Evolutionary conservation across 345 rosid genomes (phyloP), one percentile per base, ranked within the genome.

Genomic region (Populus ilicifolia): DNA sequence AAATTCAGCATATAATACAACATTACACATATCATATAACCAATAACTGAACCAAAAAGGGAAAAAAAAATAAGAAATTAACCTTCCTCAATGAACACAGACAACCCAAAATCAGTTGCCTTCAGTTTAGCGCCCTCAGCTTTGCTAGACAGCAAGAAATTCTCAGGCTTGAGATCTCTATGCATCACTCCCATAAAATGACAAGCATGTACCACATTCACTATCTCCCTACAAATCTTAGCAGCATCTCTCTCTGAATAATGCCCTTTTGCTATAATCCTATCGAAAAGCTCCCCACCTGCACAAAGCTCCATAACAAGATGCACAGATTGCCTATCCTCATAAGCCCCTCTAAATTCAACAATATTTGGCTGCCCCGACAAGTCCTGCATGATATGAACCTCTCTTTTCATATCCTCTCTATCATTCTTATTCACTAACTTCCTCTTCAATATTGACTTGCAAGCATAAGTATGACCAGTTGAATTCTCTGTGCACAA

Each of bases 181-280:
- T 93, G 98, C 84, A 93, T 73, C 25, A 93, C 93, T 50, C 98
- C 98, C 97, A 94, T 89, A 50, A 89, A 90, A 82, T 94, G 98
- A 79, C 97, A 94, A 78, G 88, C 86, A 71, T 89, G 92, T 17
- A 94, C 97, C 75, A 89, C 97, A 80, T 87, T 94, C 77, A 90
- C 90, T 20, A 92, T 87, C 14, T 87, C 80, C 77, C 90, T 81
- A 64, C 84, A 87, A 69, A 93, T 84, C 61, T 78, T 80, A 39
- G 95, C 93, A 8, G 97, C 97, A 74, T 92, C 98, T 70, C 86
- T 87, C 88, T 93, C 98, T 0, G 92, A 82, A 69, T 92, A 93
- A 77, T 92, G 91, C 46, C 97, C 97, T 56, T 85, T 79, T 43
- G 89, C 91, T 46, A 86, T 89, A 35, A 92, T 93, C 79, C 90